Conservation (phyloP, 495 filamentous ascomycete genomes). For the Neurospora sp. region DNA sequence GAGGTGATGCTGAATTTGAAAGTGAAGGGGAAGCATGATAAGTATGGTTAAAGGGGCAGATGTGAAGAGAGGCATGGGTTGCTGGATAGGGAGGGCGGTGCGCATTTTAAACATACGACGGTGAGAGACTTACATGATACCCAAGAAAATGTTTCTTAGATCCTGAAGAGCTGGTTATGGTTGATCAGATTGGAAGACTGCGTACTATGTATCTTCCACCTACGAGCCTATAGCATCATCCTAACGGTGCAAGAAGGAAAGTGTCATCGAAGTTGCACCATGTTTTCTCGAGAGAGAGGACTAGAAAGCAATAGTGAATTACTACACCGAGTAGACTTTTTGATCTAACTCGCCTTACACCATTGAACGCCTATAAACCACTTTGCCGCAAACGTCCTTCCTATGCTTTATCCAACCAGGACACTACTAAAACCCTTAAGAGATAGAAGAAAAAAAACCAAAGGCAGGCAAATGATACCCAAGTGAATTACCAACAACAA, state of each 20-base stretch:
- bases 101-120: not conserved
- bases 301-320: not conserved
- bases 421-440: not conserved
- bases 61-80: not conserved
- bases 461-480: not conserved
- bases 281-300: not conserved
- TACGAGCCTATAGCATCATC: not conserved
- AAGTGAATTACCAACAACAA: not conserved
- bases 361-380: not conserved
- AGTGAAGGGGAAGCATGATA: conserved; percentile 94
- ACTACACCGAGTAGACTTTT: not conserved
- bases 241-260: not conserved
- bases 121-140: not conserved
- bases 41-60: conserved; percentile 42
- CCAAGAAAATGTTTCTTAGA: not conserved
- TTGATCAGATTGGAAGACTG: not conserved
- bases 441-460: not conserved
- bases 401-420: not conserved
- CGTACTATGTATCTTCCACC: not conserved
- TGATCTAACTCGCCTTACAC: not conserved
- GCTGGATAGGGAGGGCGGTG: not conserved
- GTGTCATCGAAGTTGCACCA: not conserved
- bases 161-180: not conserved
- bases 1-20: conserved; percentile 81
- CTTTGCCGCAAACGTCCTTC: not conserved